Evolutionary conservation across 331 rosid species (phyloP).

Genomic region (Prunus yedoensis): DNA sequence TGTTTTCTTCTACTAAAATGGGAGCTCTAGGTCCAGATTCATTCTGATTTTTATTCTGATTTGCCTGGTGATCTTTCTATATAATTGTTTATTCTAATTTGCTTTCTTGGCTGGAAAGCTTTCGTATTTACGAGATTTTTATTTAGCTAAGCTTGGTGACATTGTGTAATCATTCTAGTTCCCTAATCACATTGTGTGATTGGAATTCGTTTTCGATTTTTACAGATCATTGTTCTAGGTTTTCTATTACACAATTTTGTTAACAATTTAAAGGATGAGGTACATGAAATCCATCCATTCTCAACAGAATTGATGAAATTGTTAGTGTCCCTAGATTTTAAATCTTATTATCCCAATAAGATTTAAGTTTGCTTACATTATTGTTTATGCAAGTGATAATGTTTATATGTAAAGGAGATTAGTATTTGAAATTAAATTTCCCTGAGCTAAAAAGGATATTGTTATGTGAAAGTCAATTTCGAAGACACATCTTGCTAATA

Average conservation of each 20-base stretch:
- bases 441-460: background rate
- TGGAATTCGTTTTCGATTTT: background rate
- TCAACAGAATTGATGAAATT: background rate
- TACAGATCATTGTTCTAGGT: background rate
- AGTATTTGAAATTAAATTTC: slow-evolving; percentile 3
- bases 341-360: background rate
- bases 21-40: background rate
- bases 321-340: background rate
- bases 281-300: background rate
- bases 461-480: background rate
- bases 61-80: background rate
- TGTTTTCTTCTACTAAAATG: slow-evolving; percentile 17
- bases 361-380: background rate
- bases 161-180: background rate
- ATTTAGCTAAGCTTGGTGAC: background rate
- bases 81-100: background rate
- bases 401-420: background rate
- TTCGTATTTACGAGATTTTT: background rate
- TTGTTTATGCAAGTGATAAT: background rate
- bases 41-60: background rate
- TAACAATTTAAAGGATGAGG: background rate
- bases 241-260: background rate
- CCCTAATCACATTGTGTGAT: background rate
- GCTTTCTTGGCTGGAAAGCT: background rate
- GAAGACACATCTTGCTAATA: background rate